Conservation (phyloP, 2,329 filamentous ascomycete genomes). For the Cryphonectria radicalis region DNA sequence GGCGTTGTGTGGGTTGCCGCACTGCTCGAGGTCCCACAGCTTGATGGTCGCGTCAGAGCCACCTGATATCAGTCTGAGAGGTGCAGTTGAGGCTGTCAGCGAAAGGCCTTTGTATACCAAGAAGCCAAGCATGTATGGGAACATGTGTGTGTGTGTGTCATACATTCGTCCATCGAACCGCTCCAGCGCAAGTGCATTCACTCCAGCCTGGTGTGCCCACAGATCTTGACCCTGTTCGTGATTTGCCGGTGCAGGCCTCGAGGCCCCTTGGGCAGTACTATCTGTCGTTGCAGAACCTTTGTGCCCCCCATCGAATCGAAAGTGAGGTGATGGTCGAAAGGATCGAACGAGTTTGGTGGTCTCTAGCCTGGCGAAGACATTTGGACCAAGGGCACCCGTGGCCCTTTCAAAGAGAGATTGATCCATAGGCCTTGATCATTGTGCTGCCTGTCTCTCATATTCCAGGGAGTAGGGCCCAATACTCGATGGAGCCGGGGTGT, state of each 20-base stretch:
- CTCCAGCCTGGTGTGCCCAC: slow-evolving; percentile 76
- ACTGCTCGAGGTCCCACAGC: slow-evolving; percentile 82
- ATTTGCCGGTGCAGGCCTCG: slow-evolving; percentile 27
- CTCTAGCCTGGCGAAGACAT: slow-evolving; percentile 67
- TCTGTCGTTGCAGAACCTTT: slow-evolving; percentile 39
- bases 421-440: slow-evolving; percentile 60
- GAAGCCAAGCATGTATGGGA: neutral
- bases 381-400: slow-evolving; percentile 67
- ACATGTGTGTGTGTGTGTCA: slow-evolving; percentile 31
- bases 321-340: slow-evolving; percentile 68
- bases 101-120: neutral
- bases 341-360: slow-evolving; percentile 68
- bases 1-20: slow-evolving; percentile 47
- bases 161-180: slow-evolving; percentile 79
- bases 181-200: slow-evolving; percentile 80
- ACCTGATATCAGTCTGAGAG: slow-evolving; percentile 73
- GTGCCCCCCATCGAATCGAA: slow-evolving; percentile 71
- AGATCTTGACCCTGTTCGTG: slow-evolving; percentile 43
- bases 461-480: neutral
- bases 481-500: neutral
- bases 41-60: slow-evolving; percentile 84
- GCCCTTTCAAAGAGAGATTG: slow-evolving; percentile 76
- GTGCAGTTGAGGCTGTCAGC: slow-evolving; percentile 30
- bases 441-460: neutral
- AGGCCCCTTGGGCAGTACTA: slow-evolving; percentile 32